Evolutionary conservation across 768 basidiomycete genomes (phyloP).

Genomic region (Scleroderma citrinum): DNA sequence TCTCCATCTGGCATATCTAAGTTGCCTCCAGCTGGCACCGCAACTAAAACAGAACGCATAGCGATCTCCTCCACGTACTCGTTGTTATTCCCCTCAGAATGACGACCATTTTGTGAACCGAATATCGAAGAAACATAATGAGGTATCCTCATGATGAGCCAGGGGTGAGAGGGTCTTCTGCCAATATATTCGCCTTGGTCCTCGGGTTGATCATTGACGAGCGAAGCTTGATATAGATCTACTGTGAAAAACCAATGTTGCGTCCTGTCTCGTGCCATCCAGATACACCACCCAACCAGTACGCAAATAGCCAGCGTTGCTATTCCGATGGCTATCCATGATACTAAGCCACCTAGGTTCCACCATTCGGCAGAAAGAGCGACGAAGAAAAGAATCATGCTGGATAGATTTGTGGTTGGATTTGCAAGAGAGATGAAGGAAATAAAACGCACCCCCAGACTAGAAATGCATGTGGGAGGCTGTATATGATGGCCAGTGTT

Average conservation of each 20-base stretch:
- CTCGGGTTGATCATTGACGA: neutral
- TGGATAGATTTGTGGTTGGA: neutral
- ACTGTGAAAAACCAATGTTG: slow-evolving; percentile 23
- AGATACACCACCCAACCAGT: slow-evolving; percentile 42
- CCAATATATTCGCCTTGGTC: too few relatives aligned
- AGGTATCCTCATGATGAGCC: too few relatives aligned
- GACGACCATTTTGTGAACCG: too few relatives aligned
- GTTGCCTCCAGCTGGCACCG: too few relatives aligned
- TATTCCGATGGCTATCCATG: slow-evolving; percentile 24
- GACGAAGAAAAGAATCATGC: slow-evolving; percentile 24
- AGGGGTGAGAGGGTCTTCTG: too few relatives aligned
- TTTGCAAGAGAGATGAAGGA: neutral
- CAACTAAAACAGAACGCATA: too few relatives aligned
- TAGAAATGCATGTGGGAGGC: slow-evolving; percentile 49
- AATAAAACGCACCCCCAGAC: slow-evolving; percentile 53
- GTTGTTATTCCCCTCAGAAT: too few relatives aligned
- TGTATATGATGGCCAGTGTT: slow-evolving; percentile 46
- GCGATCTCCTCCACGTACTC: neutral
- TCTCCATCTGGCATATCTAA: too few relatives aligned
- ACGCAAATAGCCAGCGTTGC: slow-evolving; percentile 23
- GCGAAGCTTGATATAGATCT: slow-evolving; percentile 2
- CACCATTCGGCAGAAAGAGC: slow-evolving; percentile 25
- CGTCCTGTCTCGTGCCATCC: slow-evolving; percentile 16
- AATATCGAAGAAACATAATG: too few relatives aligned
- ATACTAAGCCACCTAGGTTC: neutral